Conservation (phyloP, 306 rosid genomes). For the Mimosa bimucronata region DNA sequence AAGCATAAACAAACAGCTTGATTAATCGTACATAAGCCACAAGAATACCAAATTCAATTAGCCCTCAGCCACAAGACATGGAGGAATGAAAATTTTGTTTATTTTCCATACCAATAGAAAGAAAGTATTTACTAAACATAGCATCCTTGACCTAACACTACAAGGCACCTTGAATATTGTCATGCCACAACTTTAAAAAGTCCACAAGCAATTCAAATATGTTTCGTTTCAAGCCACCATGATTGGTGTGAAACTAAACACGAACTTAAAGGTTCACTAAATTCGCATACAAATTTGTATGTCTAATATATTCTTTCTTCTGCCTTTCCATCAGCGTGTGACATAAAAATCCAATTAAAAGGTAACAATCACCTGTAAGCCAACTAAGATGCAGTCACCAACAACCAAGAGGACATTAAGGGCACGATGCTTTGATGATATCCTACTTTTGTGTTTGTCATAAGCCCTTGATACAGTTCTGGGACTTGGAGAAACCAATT, state of each 20-base stretch:
- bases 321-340: constrained; percentile 1
- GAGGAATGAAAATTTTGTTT: not conserved
- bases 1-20: not conserved
- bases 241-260: too few relatives aligned
- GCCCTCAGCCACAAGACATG: not conserved
- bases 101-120: too few relatives aligned
- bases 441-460: constrained; percentile 78
- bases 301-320: not conserved
- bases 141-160: too few relatives aligned
- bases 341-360: constrained; percentile 15
- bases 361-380: constrained; percentile 75
- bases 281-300: not conserved
- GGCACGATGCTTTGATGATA: constrained; percentile 81
- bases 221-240: too few relatives aligned
- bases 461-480: constrained; percentile 85
- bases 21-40: not conserved
- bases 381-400: constrained; percentile 95
- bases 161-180: too few relatives aligned
- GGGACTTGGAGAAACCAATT: constrained; percentile 73
- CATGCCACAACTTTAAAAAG: too few relatives aligned
- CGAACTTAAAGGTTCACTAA: too few relatives aligned
- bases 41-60: not conserved
- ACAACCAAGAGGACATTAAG: constrained; percentile 86
- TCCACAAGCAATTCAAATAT: too few relatives aligned
- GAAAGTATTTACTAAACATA: too few relatives aligned